Evolutionary conservation across 1,284 basidiomycete species (phyloP).

Genomic region (Apiotrichum siamense): DNA sequence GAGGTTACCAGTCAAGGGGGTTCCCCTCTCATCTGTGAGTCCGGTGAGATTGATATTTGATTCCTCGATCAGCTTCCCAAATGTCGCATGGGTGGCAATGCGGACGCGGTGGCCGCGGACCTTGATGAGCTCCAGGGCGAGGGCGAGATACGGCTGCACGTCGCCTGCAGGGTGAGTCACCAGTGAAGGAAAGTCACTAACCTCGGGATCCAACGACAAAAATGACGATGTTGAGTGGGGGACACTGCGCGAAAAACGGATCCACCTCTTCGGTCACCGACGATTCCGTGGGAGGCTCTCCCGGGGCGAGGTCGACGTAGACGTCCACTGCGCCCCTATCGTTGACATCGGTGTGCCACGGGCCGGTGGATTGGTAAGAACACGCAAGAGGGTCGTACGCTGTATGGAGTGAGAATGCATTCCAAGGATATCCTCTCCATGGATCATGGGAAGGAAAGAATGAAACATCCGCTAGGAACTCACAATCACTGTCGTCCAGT

Average conservation of each 20-base stretch:
- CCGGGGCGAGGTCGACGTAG: background rate
- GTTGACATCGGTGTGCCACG: background rate
- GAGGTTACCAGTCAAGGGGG: slow-evolving; percentile 27
- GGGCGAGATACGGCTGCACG: slow-evolving; percentile 64
- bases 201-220: slow-evolving; percentile 62
- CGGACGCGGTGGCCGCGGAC: slow-evolving; percentile 57
- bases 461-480: too few species aligned
- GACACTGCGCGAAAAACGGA: slow-evolving; percentile 14
- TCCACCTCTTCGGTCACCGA: background rate
- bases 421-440: too few species aligned
- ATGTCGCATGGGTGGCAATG: slow-evolving; percentile 62
- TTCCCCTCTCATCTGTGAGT: slow-evolving; percentile 51
- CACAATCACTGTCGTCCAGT: background rate
- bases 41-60: slow-evolving; percentile 53
- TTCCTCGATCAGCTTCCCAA: slow-evolving; percentile 55
- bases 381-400: background rate
- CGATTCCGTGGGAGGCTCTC: background rate
- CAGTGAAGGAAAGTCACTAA: slow-evolving; percentile 27
- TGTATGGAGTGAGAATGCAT: background rate
- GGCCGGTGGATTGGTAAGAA: background rate
- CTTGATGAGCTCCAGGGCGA: slow-evolving; percentile 55
- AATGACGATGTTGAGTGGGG: slow-evolving; percentile 58
- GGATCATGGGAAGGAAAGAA: too few species aligned
- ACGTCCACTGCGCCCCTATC: background rate
- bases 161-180: slow-evolving; percentile 51